Evolutionary conservation across 2,329 filamentous ascomycete genomes (phyloP).

Genomic region (Nannizzia gypsea): DNA sequence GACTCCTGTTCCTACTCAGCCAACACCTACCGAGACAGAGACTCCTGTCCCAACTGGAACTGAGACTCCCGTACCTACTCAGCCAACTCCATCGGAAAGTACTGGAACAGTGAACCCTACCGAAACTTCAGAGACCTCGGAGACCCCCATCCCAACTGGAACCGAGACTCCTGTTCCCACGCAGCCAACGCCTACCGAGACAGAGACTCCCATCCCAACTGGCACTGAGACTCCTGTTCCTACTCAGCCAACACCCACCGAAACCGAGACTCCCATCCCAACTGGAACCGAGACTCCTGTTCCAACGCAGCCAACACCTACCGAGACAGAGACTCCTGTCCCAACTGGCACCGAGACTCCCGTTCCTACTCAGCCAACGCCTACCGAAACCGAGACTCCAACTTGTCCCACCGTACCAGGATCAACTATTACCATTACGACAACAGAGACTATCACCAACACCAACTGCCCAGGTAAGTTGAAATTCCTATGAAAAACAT

Average conservation of each 20-base stretch:
- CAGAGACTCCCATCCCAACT: background rate
- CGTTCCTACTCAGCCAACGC: background rate
- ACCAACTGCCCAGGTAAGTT: conserved; percentile 3
- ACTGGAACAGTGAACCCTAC: background rate
- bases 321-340: background rate
- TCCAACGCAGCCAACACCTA: background rate
- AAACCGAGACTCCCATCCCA: background rate
- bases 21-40: background rate
- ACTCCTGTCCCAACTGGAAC: background rate
- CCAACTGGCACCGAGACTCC: background rate
- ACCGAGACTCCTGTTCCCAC: background rate
- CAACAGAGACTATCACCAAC: conserved; percentile 1
- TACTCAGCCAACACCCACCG: background rate
- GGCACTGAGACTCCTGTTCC: background rate
- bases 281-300: background rate
- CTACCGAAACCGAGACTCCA: background rate
- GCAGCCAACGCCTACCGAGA: background rate
- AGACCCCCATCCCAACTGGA: background rate
- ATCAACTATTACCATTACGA: background rate
- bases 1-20: conserved; percentile 2
- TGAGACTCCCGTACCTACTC: background rate
- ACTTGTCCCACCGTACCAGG: background rate
- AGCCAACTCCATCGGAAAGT: background rate
- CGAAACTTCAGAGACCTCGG: background rate
- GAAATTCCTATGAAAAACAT: background rate